phyloP scores from a whole-genome alignment of 345 rosid species.

The Melastoma malabathricum region DNA sequence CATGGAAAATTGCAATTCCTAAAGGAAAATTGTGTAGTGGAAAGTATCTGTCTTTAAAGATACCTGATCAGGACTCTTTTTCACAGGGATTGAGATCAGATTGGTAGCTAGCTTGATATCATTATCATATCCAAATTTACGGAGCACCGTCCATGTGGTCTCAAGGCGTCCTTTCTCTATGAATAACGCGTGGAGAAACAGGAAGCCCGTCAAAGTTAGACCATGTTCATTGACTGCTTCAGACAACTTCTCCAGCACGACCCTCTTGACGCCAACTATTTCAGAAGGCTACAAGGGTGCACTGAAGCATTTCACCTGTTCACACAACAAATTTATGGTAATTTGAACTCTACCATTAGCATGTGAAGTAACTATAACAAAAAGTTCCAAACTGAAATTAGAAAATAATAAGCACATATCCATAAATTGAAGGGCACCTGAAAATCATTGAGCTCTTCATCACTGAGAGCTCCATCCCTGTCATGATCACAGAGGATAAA shows the following conservation, averaged over 20 bases:
- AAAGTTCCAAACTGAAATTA: background rate
- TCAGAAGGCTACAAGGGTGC: conserved; percentile 95
- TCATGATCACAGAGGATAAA: conserved; percentile 60
- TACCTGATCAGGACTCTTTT: conserved; percentile 85
- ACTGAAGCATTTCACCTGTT: conserved; percentile 93
- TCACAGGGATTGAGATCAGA: conserved; percentile 62
- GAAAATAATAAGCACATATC: background rate
- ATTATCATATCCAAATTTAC: conserved; percentile 91
- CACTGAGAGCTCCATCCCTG: conserved; percentile 58
- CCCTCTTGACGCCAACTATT: conserved; percentile 86
- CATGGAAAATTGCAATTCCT: too few species aligned
- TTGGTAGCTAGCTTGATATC: conserved; percentile 87
- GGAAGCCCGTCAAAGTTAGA: conserved; percentile 87
- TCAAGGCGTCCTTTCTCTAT: conserved; percentile 98
- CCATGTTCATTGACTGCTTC: conserved; percentile 94
- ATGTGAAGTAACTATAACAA: background rate
- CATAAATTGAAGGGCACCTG: conserved; percentile 31
- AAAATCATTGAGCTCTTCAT: conserved; percentile 56
- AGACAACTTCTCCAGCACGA: conserved; percentile 81
- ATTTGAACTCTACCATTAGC: too few species aligned
- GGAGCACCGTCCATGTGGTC: conserved; percentile 90
- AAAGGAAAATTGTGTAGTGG: too few species aligned
- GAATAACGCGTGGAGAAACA: conserved; percentile 91
- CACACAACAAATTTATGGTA: conserved; percentile 6
- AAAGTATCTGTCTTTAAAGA: conserved; percentile 1